Base-by-base conservation (phyloP, 495 filamentous ascomycete species). In the Mytilinidion resinicola region DNA sequence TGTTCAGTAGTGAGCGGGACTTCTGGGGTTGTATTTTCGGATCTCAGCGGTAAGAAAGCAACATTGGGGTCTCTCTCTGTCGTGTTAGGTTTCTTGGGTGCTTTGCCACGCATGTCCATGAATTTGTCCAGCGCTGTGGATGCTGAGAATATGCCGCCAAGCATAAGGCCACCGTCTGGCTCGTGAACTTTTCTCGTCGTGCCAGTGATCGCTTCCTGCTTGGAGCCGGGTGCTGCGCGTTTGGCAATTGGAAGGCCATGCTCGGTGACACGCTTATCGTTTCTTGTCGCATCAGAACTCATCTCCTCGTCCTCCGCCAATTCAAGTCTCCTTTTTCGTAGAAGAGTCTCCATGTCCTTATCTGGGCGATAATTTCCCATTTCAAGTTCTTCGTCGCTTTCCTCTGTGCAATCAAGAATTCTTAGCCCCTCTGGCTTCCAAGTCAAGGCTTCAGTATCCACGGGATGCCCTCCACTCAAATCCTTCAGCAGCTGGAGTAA, bases 361-460 rank as follows among this genome's bases (percentile, higher is more conserved):
- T 50, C 7, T n/a, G 59, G 59, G 5, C 55, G 30, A 56, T 42
- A 52, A 5, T 67, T 68, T 8, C 56, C 54, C 9, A 51, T 38
- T 54, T 76, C 70, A 20, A 82, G 68, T 14, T 80, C 73, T 14
- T 80, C 71, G 21, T 82, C 75, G 15, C 77, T 73, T 19, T 76
- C 72, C 9, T 78, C 73, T 0, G 68, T 51, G 6, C 74, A 67
- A 19, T 75, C 74, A 7, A 87, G 67, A 41, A 86, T 73, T 20
- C 73, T 71, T 10, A 85, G 63, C 0, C 80, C 78, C 4, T 74
- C 74, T 1, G 70, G 69, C 58, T 84, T 85, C 76, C 76, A 77
- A 5, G 79, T 67, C 11, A 76, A 58, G 3, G 59, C 65, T 19
- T 65, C 59, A 15, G 65, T 64, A 39, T 73, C 67, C 17, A 73